Percentiles rank a stretch among this genome's conserved stretches.
Conservation (phyloP, 1,139 yeast species). For the Hyphopichia buzzinii region DNA sequence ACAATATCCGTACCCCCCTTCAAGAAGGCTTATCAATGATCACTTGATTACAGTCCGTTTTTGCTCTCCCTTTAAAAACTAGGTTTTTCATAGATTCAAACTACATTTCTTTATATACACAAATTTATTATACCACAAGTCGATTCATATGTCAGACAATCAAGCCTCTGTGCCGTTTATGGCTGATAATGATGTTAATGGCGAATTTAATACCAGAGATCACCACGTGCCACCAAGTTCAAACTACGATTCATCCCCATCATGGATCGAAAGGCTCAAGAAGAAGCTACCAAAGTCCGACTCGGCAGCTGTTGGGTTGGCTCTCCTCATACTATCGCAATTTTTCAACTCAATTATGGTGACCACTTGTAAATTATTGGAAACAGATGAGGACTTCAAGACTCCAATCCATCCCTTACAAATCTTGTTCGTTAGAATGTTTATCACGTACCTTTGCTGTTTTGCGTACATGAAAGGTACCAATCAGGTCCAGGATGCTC, state of each 20-base stretch:
- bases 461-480: constrained; percentile 51
- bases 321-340: constrained; percentile 54
- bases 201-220: too few relatives aligned
- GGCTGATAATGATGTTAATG: not conserved
- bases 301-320: constrained; percentile 26
- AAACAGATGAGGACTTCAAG: constrained; percentile 54
- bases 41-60: too few relatives aligned
- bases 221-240: too few relatives aligned
- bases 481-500: constrained; percentile 54
- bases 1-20: too few relatives aligned
- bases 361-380: constrained; percentile 67
- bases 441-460: constrained; percentile 62
- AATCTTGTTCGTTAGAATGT: constrained; percentile 74
- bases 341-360: constrained; percentile 77
- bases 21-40: too few relatives aligned
- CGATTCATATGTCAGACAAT: not conserved
- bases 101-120: too few relatives aligned
- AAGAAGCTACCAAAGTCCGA: not conserved
- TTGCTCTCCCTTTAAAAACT: too few relatives aligned
- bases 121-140: too few relatives aligned
- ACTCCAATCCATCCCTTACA: constrained; percentile 74
- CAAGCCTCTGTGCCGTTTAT: constrained; percentile 2
- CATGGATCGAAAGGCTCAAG: too few relatives aligned
- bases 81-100: too few relatives aligned
- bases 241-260: too few relatives aligned